Conservation (phyloP, 176 grass and related monocot species). For the Alopecurus myosuroides region DNA sequence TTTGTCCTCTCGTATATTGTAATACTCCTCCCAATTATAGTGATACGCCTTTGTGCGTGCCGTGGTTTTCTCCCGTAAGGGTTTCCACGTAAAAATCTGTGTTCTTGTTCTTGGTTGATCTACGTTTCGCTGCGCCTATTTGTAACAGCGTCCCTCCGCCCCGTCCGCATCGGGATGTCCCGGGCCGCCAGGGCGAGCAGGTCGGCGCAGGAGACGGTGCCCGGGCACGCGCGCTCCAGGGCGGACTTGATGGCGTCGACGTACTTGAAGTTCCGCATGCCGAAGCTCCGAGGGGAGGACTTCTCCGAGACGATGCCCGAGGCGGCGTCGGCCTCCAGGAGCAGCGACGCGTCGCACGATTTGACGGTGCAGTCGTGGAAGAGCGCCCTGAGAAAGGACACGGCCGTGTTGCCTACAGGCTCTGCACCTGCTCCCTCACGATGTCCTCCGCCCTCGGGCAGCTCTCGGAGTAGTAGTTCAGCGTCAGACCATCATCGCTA, state of each 20-base stretch:
- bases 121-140: too few relatives aligned
- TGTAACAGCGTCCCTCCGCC: slow-evolving; percentile 33
- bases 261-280: slow-evolving; percentile 61
- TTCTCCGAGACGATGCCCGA: slow-evolving; percentile 22
- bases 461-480: slow-evolving; percentile 1
- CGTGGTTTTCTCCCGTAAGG: too few relatives aligned
- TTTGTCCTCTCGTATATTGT: too few relatives aligned
- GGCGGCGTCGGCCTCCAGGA: slow-evolving; percentile 11
- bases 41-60: too few relatives aligned
- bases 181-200: slow-evolving; percentile 61
- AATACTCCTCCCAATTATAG: too few relatives aligned
- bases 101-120: too few relatives aligned
- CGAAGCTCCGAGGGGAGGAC: slow-evolving; percentile 31
- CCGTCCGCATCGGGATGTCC: slow-evolving; percentile 18
- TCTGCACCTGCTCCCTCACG: slow-evolving; percentile 25
- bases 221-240: slow-evolving; percentile 36
- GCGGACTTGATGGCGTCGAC: slow-evolving; percentile 28
- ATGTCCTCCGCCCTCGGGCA: slow-evolving; percentile 37
- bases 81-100: too few relatives aligned
- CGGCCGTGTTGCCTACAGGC: slow-evolving; percentile 48
- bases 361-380: slow-evolving; percentile 46
- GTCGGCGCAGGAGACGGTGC: slow-evolving; percentile 75
- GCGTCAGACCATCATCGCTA: background rate
- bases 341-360: slow-evolving; percentile 41
- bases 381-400: slow-evolving; percentile 42